Percentiles rank a stretch among this genome's conserved stretches.
phyloP scores from a whole-genome alignment of 106 monocot genomes.

The Dactylorhiza incarnata region DNA sequence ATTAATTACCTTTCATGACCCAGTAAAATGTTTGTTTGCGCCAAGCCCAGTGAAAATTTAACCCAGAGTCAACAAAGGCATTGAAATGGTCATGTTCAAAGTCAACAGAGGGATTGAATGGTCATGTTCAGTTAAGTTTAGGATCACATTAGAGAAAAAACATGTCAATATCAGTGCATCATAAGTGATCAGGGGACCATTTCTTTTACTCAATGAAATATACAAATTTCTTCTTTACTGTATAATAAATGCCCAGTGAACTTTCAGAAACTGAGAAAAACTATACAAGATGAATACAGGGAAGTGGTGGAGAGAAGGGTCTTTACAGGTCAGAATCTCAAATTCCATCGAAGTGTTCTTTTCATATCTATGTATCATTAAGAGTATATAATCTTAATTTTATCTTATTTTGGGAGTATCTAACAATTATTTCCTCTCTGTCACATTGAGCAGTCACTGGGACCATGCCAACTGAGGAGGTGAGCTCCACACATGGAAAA shows the following conservation, averaged over 20 bases:
- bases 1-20: too few species aligned
- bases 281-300: slow-evolving; percentile 54
- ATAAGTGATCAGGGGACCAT: too few species aligned
- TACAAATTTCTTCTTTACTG: too few species aligned
- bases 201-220: too few species aligned
- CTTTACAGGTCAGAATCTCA: slow-evolving; percentile 36
- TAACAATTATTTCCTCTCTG: background rate
- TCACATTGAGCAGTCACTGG: slow-evolving; percentile 40
- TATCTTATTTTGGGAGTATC: background rate
- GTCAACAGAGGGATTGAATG: too few species aligned
- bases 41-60: too few species aligned
- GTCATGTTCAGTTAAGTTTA: too few species aligned
- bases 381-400: background rate
- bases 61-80: too few species aligned
- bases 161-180: too few species aligned
- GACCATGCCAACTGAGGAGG: slow-evolving; percentile 43
- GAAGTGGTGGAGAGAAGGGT: slow-evolving; percentile 48
- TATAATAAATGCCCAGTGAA: background rate
- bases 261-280: slow-evolving; percentile 40
- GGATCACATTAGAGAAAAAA: too few species aligned
- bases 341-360: background rate
- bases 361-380: background rate
- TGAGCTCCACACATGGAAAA: slow-evolving; percentile 10
- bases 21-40: too few species aligned
- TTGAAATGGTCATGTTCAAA: too few species aligned